Evolutionary conservation across 257 asterid species (phyloP), one percentile per base, ranked within the genome.

Genomic region (Mentha longifolia): DNA sequence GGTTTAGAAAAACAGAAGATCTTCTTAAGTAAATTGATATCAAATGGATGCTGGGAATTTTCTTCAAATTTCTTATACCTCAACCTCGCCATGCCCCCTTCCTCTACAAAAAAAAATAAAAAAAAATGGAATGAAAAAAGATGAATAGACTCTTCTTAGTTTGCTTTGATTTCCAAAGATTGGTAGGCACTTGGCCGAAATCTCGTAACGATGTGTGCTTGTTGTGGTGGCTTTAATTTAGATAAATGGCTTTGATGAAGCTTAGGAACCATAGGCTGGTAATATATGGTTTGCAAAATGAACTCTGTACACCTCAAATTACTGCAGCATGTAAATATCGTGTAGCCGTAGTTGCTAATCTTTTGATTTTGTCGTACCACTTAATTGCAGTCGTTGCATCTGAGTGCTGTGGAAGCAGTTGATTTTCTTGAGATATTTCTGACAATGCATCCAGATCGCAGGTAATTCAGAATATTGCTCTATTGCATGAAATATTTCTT

Each of bases 401-500:
- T 95, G 85, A 95, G 83, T 76, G 78, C 89, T 68, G 72, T 83
- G 78, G 97, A 92, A 85, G 98, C 98, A 65, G 83, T 92, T 30
- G 94, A 82, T 58, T 80, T 87, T 77, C 81, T 95, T 80, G 96
- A 88, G 79, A 80, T 80, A 67, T 95, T 80, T 85, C 94, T 95
- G 52, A 80, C 86, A 20, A 95, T 95, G 99, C 85, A 85, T 76
- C 99, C 98, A n/a, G 89, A 90, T 73, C 19, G 83, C 69, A 90
- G 96, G 97, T 92, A 84, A 51, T 65, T 19, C 63, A 33, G 7
- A 35, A 51, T 56, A 35, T 45, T 62, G 11, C 43, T 68, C 11
- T 69, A 58, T 73, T 59, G 58, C 17, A 25, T 20, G 55, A 12
- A 31, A 58, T n/a, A 25, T 65, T 42, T 59, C 67, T 56, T 31